Conservation (phyloP, 2,329 filamentous ascomycete genomes). For the Teratosphaeria epicoccoides region DNA sequence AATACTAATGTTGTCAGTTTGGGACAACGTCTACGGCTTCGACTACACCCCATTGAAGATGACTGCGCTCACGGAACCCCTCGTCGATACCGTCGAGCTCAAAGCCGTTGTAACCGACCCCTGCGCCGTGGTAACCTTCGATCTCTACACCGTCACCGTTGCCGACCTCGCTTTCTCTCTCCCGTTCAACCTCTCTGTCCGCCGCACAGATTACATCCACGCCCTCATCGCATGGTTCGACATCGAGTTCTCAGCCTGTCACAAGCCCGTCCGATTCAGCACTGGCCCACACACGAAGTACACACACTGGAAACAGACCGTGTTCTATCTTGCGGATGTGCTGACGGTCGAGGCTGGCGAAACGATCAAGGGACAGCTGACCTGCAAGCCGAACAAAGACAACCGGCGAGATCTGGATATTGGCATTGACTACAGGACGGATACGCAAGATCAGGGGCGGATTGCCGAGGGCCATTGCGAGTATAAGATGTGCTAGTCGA, state of each 20-base stretch:
- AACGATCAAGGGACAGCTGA: conserved; percentile 59
- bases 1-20: conserved; percentile 51
- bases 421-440: conserved; percentile 68
- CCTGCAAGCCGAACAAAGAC: conserved; percentile 82
- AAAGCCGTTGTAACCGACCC: conserved; percentile 96
- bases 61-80: conserved; percentile 85
- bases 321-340: conserved; percentile 92
- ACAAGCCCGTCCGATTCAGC: conserved; percentile 94
- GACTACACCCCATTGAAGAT: conserved; percentile 90
- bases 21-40: conserved; percentile 98
- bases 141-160: conserved; percentile 85
- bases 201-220: conserved; percentile 90
- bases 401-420: conserved; percentile 95
- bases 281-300: conserved; percentile 98
- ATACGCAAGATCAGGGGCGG: conserved; percentile 63
- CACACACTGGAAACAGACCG: conserved; percentile 99
- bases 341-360: conserved; percentile 85
- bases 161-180: conserved; percentile 75
- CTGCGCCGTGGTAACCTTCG: conserved; percentile 70
- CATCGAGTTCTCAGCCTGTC: conserved; percentile 95
- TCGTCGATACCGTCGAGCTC: conserved; percentile 95
- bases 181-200: conserved; percentile 63
- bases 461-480: conserved; percentile 57
- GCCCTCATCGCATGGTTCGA: conserved; percentile 98
- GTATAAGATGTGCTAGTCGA: conserved; percentile 66